Evolutionary conservation across 257 asterid species (phyloP).

Genomic region (Penstemon davidsonii): DNA sequence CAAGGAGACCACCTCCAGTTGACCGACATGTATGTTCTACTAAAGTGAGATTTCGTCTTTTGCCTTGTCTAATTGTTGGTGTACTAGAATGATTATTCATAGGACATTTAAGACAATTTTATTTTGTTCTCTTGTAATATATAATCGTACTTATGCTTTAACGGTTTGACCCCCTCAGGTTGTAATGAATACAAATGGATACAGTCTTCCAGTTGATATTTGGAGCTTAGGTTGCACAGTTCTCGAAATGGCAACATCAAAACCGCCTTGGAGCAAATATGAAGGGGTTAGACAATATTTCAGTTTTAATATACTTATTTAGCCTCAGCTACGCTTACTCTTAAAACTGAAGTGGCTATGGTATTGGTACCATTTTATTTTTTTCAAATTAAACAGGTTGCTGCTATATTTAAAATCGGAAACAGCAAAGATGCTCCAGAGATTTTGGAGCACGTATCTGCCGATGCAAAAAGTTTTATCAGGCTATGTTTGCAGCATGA

Average conservation of each 20-base stretch:
- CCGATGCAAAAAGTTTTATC: too few relatives aligned
- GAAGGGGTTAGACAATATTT: conserved; percentile 68
- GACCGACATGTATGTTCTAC: too few relatives aligned
- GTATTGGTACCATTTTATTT: conserved; percentile 14
- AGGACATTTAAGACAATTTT: not conserved
- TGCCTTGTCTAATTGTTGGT: too few relatives aligned
- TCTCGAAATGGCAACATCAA: conserved; percentile 89
- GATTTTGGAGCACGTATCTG: conserved; percentile 80
- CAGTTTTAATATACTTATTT: conserved; percentile 8
- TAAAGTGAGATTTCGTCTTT: too few relatives aligned
- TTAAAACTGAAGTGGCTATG: not conserved
- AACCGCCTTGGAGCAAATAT: conserved; percentile 97
- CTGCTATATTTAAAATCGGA: conserved; percentile 96
- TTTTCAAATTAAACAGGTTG: conserved; percentile 61
- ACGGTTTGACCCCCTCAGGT: conserved; percentile 49
- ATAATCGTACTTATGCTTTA: conserved; percentile 15
- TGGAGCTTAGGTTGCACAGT: conserved; percentile 99
- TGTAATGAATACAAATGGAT: conserved; percentile 82
- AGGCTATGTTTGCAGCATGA: too few relatives aligned
- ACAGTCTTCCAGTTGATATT: conserved; percentile 84
- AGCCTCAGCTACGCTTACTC: conserved; percentile 12
- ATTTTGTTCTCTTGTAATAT: not conserved
- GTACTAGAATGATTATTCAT: too few relatives aligned
- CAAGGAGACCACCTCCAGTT: too few relatives aligned
- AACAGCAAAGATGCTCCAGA: conserved; percentile 91